phyloP scores from a whole-genome alignment of 2,329 filamentous ascomycete species.

The Ceratocystis harringtonii region DNA sequence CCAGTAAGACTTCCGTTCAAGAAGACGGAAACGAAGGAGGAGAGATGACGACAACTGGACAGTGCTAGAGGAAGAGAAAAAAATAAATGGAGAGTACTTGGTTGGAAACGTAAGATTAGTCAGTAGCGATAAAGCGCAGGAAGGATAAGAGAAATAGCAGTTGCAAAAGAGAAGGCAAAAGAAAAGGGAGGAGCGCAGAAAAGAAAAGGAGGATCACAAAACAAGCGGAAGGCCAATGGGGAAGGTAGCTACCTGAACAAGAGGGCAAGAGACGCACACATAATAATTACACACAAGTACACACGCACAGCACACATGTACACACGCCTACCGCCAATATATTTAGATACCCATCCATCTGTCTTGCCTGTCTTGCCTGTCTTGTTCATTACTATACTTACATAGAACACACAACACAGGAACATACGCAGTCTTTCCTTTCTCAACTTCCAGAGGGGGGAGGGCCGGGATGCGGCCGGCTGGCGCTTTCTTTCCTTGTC shows the following conservation, averaged over 20 bases:
- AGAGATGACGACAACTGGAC: neutral
- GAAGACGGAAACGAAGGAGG: neutral
- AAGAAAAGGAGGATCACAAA: neutral
- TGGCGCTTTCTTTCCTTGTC: neutral
- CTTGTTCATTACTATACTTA: neutral
- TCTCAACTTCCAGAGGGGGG: too few species aligned
- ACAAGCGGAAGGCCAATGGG: slow-evolving; percentile 1
- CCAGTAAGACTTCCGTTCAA: neutral
- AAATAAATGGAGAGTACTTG: neutral
- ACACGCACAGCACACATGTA: neutral
- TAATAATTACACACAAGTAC: neutral
- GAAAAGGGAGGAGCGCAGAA: neutral
- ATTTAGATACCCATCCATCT: neutral
- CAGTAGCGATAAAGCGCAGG: neutral
- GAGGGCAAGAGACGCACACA: neutral
- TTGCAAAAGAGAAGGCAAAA: neutral
- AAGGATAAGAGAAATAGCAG: neutral
- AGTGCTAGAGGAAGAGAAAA: neutral
- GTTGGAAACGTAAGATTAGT: too few species aligned
- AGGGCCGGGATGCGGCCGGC: too few species aligned
- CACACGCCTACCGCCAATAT: neutral
- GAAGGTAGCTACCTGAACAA: neutral
- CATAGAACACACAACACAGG: too few species aligned
- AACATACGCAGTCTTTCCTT: too few species aligned
- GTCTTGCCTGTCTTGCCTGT: neutral